phyloP scores from a whole-genome alignment of 352 stramenopile genomes.

The Phytophthora idaei region DNA sequence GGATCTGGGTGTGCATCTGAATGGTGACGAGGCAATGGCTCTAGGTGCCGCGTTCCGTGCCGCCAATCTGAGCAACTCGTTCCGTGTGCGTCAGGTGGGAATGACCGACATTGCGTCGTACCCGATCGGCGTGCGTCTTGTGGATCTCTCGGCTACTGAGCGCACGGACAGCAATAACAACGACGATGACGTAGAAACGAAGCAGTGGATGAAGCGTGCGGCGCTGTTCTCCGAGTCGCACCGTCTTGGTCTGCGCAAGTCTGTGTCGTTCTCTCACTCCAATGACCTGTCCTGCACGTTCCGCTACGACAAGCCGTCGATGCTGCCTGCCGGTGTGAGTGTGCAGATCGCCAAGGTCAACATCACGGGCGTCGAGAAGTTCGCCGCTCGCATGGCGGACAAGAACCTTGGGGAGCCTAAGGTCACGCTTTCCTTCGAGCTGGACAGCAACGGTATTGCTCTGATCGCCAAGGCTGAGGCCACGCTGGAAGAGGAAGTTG shows the following conservation, averaged over 20 bases:
- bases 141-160: conserved; percentile 68
- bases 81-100: conserved; percentile 95
- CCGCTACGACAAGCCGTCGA: conserved; percentile 90
- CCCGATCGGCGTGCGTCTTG: conserved; percentile 85
- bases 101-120: conserved; percentile 94
- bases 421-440: conserved; percentile 94
- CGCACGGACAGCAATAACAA: conserved; percentile 48
- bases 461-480: conserved; percentile 94
- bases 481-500: conserved; percentile 85
- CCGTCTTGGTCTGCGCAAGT: conserved; percentile 92
- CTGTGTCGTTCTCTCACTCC: conserved; percentile 95
- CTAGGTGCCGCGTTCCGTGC: conserved; percentile 95
- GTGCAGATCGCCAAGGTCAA: conserved; percentile 92
- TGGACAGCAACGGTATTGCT: conserved; percentile 92
- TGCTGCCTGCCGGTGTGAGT: conserved; percentile 69
- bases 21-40: conserved; percentile 98
- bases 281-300: conserved; percentile 91
- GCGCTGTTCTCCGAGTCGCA: conserved; percentile 90
- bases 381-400: conserved; percentile 87
- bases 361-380: conserved; percentile 92
- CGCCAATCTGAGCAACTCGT: conserved; percentile 96
- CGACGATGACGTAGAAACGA: conserved; percentile 57
- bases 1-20: conserved; percentile 96
- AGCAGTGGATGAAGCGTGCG: conserved; percentile 92
- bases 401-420: conserved; percentile 93